Conservation (phyloP, 768 basidiomycete species). For the Termitomyces sp. region DNA sequence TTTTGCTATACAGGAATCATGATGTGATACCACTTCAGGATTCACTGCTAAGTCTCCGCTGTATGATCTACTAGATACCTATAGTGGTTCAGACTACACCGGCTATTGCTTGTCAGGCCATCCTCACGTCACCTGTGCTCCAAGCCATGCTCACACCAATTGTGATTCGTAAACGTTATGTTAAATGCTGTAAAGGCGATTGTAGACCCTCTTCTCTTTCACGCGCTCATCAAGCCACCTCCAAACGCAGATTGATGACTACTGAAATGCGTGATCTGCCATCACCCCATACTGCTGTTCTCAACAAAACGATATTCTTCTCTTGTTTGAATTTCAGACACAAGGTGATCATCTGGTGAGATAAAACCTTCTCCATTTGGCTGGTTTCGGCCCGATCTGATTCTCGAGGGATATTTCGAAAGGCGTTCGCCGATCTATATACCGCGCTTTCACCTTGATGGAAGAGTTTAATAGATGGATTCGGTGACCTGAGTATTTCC, state of each 20-base stretch:
- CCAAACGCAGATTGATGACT: background rate
- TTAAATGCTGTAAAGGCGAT: background rate
- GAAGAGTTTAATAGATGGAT: background rate
- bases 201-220: background rate
- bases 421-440: background rate
- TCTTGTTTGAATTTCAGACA: background rate
- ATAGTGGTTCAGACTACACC: too few relatives aligned
- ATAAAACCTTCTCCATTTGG: background rate
- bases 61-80: background rate
- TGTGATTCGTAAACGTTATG: background rate
- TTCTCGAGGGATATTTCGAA: background rate
- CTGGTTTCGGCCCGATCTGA: background rate
- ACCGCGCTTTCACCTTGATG: background rate
- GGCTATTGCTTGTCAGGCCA: too few relatives aligned
- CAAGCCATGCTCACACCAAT: background rate
- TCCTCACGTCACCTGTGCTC: too few relatives aligned
- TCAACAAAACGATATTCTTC: background rate
- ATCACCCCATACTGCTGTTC: background rate
- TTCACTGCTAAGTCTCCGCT: background rate
- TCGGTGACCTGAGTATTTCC: background rate
- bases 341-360: background rate
- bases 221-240: background rate
- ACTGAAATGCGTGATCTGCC: background rate
- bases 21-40: background rate
- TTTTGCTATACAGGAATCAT: background rate